These are phyloP conservation scores for Leucocoprinus birnbaumii DNA, from an alignment of 768 basidiomycete genomes.

Conservation along the genomic window DNA sequence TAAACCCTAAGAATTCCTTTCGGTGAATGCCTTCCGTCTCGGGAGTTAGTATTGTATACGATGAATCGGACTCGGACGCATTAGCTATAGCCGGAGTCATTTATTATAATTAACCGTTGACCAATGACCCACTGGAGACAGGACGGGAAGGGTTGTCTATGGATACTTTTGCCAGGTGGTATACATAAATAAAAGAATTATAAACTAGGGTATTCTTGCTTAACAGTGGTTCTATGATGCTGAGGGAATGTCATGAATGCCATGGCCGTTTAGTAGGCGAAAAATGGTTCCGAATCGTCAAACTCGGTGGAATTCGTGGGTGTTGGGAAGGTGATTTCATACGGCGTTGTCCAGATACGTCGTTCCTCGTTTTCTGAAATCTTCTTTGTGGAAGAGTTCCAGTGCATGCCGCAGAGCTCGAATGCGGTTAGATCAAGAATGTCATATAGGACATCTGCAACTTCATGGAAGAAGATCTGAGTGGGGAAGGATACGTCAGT, in stretches of 20 bases:
- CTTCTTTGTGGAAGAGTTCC: constrained; percentile 51
- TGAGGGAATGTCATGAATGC: neutral
- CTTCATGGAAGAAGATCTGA: constrained; percentile 34
- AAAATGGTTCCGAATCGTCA: constrained; percentile 8
- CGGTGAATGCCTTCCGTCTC: constrained; percentile 6
- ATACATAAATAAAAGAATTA: constrained; percentile 4
- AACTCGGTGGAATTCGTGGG: constrained; percentile 10
- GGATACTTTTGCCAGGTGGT: constrained; percentile 4
- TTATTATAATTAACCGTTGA: constrained; percentile 8
- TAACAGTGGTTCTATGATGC: constrained; percentile 3
- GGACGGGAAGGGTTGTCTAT: neutral
- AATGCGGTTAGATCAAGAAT: constrained; percentile 63
- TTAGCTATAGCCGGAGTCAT: constrained; percentile 1
- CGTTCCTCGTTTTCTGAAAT: constrained; percentile 31
- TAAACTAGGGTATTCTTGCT: constrained; percentile 4
- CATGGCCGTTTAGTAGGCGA: constrained; percentile 11
- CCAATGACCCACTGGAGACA: constrained; percentile 6
- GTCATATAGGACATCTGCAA: constrained; percentile 39
- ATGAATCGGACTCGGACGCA: neutral
- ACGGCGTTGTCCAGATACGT: constrained; percentile 38
- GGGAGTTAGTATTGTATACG: neutral
- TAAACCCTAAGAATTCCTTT: neutral
- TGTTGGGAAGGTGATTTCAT: constrained; percentile 9
- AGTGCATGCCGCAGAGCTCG: constrained; percentile 76
- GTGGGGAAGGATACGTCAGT: constrained; percentile 13